Evolutionary conservation across 176 grass and related monocot species (phyloP), one percentile per base, ranked within the genome.

Genomic region (Cocos nucifera): DNA sequence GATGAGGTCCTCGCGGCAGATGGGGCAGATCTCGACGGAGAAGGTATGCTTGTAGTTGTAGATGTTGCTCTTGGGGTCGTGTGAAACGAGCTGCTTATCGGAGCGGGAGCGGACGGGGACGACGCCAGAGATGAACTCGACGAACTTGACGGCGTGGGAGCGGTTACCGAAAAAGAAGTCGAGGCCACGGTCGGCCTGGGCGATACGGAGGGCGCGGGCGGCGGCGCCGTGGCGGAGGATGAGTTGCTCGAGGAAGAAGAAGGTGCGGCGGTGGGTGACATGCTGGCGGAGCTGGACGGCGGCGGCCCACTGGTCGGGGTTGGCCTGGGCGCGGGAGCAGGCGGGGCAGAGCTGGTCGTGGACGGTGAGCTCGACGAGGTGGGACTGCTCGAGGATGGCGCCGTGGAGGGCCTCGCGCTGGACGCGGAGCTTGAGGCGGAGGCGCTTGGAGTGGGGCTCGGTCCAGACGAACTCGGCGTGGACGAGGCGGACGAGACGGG

Each of bases 391-490:
- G 59, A 90, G 86, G 86, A 90, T 70, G 39, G 89, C 49, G 48
- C 83, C 86, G 8, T 90, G 60, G 65, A 79, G 66, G 65, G 82
- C 83, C 83, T 95, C 90, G 61, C 80, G 77, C 62, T 82, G 86
- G 78, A 95, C 86, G 69, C 86, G 77, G 57, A 95, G 79, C 70
- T 85, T 85, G 74, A 95, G 80, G 82, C 80, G 83, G 64, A 95
- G 78, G 67, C 86, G 90, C 82, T 95, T 95, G 75, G 90, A 95
- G 78, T 95, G 91, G 52, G 86, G 91, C 67, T 95, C 91, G 26
- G 86, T 90, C 77, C 89, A 95, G 69, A 87, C 76, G 61, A 95
- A 95, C 80, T 87, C 86, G n/a, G 91, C 83, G 61, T 80, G 77
- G 57, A 77, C 77, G 51, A 95, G 80, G 30, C 78, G 80, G 51